Conservation (phyloP, 768 basidiomycete species). For the Naganishia onofrii region DNA sequence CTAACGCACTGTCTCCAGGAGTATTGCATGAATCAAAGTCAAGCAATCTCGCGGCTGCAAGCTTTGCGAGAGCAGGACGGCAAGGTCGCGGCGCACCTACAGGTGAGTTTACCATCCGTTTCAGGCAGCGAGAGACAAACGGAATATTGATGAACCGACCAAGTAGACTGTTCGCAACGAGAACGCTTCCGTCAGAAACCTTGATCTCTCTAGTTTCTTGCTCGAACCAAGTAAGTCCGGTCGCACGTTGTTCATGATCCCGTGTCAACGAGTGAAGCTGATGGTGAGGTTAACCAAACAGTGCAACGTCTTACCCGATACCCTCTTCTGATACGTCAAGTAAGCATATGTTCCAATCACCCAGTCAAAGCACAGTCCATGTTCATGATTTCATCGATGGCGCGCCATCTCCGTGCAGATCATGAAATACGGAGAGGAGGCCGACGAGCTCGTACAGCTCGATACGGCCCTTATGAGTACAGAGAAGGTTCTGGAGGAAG, state of each 20-base stretch:
- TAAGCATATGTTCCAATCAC: conserved; percentile 57
- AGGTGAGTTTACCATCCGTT: background rate
- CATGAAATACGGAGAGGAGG: conserved; percentile 70
- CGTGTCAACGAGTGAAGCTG: background rate
- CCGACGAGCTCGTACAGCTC: conserved; percentile 63
- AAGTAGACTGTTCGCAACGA: conserved; percentile 70
- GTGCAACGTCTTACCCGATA: conserved; percentile 97
- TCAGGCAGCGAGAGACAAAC: background rate
- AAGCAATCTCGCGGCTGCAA: conserved; percentile 72
- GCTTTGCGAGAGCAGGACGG: conserved; percentile 68
- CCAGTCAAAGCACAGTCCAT: conserved; percentile 6
- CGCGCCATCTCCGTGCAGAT: conserved; percentile 56
- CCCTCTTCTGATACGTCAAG: conserved; percentile 81
- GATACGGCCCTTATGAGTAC: conserved; percentile 62
- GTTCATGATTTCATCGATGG: background rate
- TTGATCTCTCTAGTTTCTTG: conserved; percentile 87
- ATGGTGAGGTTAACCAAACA: background rate
- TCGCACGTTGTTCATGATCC: background rate
- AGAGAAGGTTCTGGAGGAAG: conserved; percentile 69
- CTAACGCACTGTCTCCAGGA: conserved; percentile 56
- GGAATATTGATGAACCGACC: background rate
- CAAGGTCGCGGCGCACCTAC: conserved; percentile 63
- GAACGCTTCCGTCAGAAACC: conserved; percentile 65
- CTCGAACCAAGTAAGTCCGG: conserved; percentile 74
- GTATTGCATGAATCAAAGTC: conserved; percentile 85